Base-by-base conservation (phyloP, 768 basidiomycete genomes). In the Russula vinacea region DNA sequence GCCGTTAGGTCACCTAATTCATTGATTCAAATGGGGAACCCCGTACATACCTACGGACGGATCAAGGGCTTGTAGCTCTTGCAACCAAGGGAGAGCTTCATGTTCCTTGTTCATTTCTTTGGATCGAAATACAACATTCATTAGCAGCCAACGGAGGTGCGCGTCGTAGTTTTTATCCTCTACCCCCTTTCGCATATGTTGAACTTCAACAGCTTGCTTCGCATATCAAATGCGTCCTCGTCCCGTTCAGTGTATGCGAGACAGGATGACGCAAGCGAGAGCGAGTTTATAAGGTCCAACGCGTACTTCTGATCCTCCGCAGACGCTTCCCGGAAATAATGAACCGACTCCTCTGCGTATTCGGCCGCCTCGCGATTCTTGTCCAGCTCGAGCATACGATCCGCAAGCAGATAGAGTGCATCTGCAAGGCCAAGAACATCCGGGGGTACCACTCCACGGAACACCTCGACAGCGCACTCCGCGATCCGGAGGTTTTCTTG, bases 341-440 rank as follows among this genome's bases (percentile, higher is more conserved):
- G 59, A 24, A 56, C 49, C 0, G 59, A 60, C 49, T 65, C 64
- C 52, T 65, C 64, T 2, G 59, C 64, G 5, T 51, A 65, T 29
- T 42, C 52, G 24, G 58, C 64, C 16, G 64, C 59, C 6, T 65
- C 64, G 1, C 40, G 54, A 10, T 60, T 65, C 0, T 61, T 44
- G 24, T 60, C 58, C 13, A 61, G 59, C 29, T 65, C 64, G 1
- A 65, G 50, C 64, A 65, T 60, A 8, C 64, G 64, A 49, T 56
- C 47, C 14, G 59, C 64, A 6, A 51, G 56, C 1, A 50, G 47
- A 39, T 44, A 56, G 19, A 65, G 55, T 5, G 64, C 59, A 14
- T 60, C 54, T 2, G n/a, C 59, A n/a, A 65, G 64, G 32, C 59
- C 64, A 17, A 49, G 58, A 29, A 19, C 37, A 45, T 65, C 64